Conservation (phyloP, 805 yeast species). For the Yarrowia osloensis region DNA sequence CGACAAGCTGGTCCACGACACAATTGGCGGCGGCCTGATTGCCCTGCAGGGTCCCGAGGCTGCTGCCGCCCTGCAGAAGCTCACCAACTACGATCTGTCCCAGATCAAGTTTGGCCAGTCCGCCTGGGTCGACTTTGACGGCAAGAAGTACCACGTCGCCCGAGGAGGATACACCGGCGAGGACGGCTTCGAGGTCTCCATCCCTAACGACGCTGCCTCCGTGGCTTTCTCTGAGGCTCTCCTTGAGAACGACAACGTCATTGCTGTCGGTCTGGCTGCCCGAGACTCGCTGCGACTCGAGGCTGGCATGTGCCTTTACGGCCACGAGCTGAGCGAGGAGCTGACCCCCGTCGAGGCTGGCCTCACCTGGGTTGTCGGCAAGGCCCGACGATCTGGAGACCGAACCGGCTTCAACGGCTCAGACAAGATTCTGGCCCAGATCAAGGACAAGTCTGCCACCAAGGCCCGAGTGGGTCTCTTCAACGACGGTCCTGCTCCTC, state of each 20-base stretch:
- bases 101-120: constrained; percentile 75
- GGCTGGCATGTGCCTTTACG: constrained; percentile 98
- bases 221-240: constrained; percentile 62
- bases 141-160: constrained; percentile 66
- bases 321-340: constrained; percentile 79
- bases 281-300: constrained; percentile 93
- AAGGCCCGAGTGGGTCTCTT: constrained; percentile 71
- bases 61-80: constrained; percentile 61
- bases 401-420: constrained; percentile 72
- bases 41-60: constrained; percentile 96
- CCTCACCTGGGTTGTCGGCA: constrained; percentile 86
- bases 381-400: constrained; percentile 61
- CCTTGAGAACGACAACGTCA: constrained; percentile 58
- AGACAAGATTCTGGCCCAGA: constrained; percentile 64
- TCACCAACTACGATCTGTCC: constrained; percentile 59
- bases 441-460: constrained; percentile 62
- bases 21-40: constrained; percentile 66
- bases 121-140: constrained; percentile 49
- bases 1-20: constrained; percentile 42
- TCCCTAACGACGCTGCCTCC: constrained; percentile 57
- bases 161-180: constrained; percentile 98
- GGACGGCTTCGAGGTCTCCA: constrained; percentile 93
- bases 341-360: constrained; percentile 88
- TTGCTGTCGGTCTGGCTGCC: constrained; percentile 96
- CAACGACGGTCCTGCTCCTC: constrained; percentile 88